Percentiles rank a stretch among this genome's conserved stretches.
Conservation (phyloP, 2,329 filamentous ascomycete species). For the Arachnomyces sp. region DNA sequence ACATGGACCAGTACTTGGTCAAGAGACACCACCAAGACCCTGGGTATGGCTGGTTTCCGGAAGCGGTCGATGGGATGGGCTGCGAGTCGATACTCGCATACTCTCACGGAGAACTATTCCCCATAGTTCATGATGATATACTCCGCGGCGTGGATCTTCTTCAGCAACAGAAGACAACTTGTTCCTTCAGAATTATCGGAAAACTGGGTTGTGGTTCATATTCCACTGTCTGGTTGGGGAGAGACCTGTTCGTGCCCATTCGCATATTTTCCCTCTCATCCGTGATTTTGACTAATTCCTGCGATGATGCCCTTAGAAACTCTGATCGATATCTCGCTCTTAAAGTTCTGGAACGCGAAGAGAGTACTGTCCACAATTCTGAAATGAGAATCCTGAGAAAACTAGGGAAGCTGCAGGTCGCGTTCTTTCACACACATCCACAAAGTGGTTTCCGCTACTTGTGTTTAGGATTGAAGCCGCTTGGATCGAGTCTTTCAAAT, state of each 20-base stretch:
- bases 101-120: conserved; percentile 5
- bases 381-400: conserved; percentile 9
- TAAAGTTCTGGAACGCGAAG: conserved; percentile 3
- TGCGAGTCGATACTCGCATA: conserved; percentile 1
- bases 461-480: conserved; percentile 8
- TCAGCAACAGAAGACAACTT: conserved; percentile 1
- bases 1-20: too few species aligned
- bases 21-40: too few species aligned
- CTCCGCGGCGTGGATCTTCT: conserved; percentile 7
- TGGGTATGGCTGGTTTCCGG: too few species aligned
- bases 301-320: background rate
- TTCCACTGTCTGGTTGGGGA: conserved; percentile 11
- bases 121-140: conserved; percentile 9
- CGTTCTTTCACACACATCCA: conserved; percentile 9
- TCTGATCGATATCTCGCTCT: conserved; percentile 4
- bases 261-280: too few species aligned
- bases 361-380: conserved; percentile 7
- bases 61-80: too few species aligned
- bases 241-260: too few species aligned
- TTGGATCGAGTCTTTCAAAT: conserved; percentile 5
- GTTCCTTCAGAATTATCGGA: conserved; percentile 11
- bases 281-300: background rate
- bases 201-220: conserved; percentile 12
- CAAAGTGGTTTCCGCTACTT: conserved; percentile 3
- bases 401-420: conserved; percentile 6